Evolutionary conservation across 2,329 filamentous ascomycete genomes (phyloP), one percentile per base, ranked within the genome.

Genomic region (Trichoderma koningii): DNA sequence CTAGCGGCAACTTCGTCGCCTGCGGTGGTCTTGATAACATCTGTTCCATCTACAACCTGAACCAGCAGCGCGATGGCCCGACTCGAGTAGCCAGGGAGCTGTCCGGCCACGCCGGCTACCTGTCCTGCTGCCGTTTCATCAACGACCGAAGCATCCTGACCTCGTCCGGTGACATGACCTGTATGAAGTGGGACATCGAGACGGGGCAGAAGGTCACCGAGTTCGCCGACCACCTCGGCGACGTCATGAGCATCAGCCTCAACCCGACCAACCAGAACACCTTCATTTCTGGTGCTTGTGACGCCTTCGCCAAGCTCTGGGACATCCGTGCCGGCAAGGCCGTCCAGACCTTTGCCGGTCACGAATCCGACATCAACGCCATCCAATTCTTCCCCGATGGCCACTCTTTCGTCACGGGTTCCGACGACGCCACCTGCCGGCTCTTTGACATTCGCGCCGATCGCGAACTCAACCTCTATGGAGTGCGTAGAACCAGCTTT

Each of bases 301-400:
- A 99, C 78, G 93, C 94, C 17, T 99, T 98, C 76, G 95, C 95
- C 66, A 99, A 99, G 81, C 83, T 99, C 65, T 99, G 95, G 95
- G 95, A 99, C 82, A 97, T 98, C 72, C 91, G 95, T 75, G 93
- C 95, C 70, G 94, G 96, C 74, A 97, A 97, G 85, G 96, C 95
- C 70, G 93, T 97, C 60, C 95, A 99, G 83, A 99, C 95, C 2
- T 99, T 99, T 78, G 93, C 95, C 61, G 95, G 95, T 30, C 95
- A 98, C 80, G 95, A 98, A 80, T 97, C 93, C 51, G 95, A 99
- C 75, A 99, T 99, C 83, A 99, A 99, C 78, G 95, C 95, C 72
- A 97, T 99, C 70, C 95, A 98, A 77, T 99, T 98, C 83, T 98
- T 98, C 88, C 95, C 95, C 62, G 96, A 98, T 75, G 95, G 95